These are phyloP conservation scores for Trichothecium sympodiale DNA, from an alignment of 2,329 filamentous ascomycete genomes.

Conservation along the genomic window DNA sequence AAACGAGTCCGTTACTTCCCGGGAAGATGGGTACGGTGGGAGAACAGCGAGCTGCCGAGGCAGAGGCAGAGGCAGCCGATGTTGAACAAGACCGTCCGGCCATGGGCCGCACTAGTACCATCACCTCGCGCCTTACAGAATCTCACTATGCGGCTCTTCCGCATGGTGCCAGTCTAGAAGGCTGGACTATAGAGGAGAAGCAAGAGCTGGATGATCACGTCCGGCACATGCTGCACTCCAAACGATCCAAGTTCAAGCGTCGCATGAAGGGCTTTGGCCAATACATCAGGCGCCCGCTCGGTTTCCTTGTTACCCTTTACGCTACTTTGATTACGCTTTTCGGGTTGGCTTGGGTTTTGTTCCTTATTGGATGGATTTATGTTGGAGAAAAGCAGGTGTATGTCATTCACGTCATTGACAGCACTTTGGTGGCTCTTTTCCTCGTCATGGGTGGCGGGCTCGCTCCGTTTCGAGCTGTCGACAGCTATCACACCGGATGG, in stretches of 20 bases:
- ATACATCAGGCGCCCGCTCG: conserved; percentile 66
- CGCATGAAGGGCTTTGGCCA: conserved; percentile 69
- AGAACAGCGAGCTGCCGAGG: neutral
- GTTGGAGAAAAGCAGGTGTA: conserved; percentile 63
- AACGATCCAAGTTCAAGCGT: conserved; percentile 68
- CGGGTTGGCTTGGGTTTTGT: conserved; percentile 81
- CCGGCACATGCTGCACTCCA: conserved; percentile 76
- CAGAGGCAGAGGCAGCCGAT: neutral
- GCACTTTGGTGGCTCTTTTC: conserved; percentile 59
- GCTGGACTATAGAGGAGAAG: conserved; percentile 66
- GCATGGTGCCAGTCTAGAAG: conserved; percentile 58
- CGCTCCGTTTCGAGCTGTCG: conserved; percentile 64
- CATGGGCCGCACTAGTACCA: conserved; percentile 38
- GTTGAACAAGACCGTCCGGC: conserved; percentile 5
- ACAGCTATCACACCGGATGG: conserved; percentile 82
- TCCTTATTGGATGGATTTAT: conserved; percentile 83
- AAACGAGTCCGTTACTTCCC: neutral
- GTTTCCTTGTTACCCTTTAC: conserved; percentile 76
- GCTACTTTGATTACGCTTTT: conserved; percentile 75
- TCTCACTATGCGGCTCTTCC: conserved; percentile 71
- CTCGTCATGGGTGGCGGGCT: conserved; percentile 60
- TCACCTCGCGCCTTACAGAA: conserved; percentile 57
- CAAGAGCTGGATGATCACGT: conserved; percentile 75
- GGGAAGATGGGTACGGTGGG: neutral
- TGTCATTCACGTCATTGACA: conserved; percentile 58